Evolutionary conservation across 176 grass and related monocot genomes (phyloP).

Genomic region (Eleusine coracana): DNA sequence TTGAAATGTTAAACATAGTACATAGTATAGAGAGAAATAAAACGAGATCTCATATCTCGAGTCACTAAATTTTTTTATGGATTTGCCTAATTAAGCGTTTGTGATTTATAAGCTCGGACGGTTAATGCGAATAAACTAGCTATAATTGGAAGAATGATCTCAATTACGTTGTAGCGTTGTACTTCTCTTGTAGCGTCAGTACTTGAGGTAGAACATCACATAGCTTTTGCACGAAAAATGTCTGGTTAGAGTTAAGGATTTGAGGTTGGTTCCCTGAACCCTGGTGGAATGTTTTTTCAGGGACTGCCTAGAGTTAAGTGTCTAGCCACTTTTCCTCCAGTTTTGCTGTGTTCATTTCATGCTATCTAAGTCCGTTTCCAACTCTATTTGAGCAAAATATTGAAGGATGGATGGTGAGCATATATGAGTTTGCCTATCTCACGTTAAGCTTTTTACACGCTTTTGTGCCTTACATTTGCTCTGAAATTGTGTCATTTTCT

Average conservation of each 20-base stretch:
- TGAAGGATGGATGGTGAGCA: not conserved
- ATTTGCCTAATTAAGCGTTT: not conserved
- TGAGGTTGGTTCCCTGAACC: not conserved
- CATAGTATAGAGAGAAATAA: not conserved
- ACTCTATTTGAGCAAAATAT: not conserved
- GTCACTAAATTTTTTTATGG: not conserved
- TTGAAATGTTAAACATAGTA: not conserved
- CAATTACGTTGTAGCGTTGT: not conserved
- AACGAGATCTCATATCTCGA: conserved; percentile 1
- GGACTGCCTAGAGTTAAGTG: not conserved
- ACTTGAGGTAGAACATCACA: not conserved
- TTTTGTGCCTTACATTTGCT: not conserved
- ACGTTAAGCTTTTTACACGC: not conserved
- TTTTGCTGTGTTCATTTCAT: not conserved
- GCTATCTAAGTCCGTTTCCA: not conserved
- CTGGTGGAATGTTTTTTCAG: not conserved
- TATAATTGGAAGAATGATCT: not conserved
- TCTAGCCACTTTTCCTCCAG: not conserved
- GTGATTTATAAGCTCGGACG: not conserved
- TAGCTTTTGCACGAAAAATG: not conserved
- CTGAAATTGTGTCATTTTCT: not conserved
- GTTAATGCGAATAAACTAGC: not conserved
- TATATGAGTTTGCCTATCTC: not conserved
- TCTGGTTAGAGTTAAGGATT: not conserved
- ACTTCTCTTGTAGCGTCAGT: not conserved